These are phyloP conservation scores for Hypoxylon lienhwacheense DNA, from an alignment of 495 filamentous ascomycete species.

Conservation along the genomic window DNA sequence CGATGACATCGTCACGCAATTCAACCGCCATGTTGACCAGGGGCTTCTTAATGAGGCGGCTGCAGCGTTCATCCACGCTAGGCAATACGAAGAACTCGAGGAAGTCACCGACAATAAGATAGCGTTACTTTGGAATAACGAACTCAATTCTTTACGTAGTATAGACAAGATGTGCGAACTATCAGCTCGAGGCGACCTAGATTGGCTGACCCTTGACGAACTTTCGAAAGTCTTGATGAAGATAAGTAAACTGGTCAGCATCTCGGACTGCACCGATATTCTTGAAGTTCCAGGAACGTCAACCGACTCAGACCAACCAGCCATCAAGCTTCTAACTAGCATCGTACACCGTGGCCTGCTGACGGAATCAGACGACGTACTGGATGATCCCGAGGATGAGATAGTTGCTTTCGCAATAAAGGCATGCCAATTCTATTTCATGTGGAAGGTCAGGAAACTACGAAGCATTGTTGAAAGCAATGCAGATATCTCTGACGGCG, in stretches of 20 bases:
- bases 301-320: slow-evolving; percentile 46
- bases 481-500: slow-evolving; percentile 49
- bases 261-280: slow-evolving; percentile 71
- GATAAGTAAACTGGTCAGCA: slow-evolving; percentile 77
- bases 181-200: slow-evolving; percentile 61
- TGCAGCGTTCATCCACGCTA: slow-evolving; percentile 79
- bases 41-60: slow-evolving; percentile 83
- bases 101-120: slow-evolving; percentile 82
- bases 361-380: slow-evolving; percentile 62
- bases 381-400: slow-evolving; percentile 72
- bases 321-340: slow-evolving; percentile 69
- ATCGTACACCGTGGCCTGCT: slow-evolving; percentile 67
- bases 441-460: slow-evolving; percentile 78
- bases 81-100: slow-evolving; percentile 80
- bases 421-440: slow-evolving; percentile 81
- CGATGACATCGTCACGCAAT: slow-evolving; percentile 92
- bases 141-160: slow-evolving; percentile 66
- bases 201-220: slow-evolving; percentile 61
- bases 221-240: slow-evolving; percentile 80
- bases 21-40: slow-evolving; percentile 83
- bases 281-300: slow-evolving; percentile 66
- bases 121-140: slow-evolving; percentile 80
- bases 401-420: slow-evolving; percentile 72
- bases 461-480: slow-evolving; percentile 43
- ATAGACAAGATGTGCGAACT: slow-evolving; percentile 70